These are phyloP conservation scores for Solanum lycopersicoides DNA, from an alignment of 257 asterid species.

Conservation along the genomic window DNA sequence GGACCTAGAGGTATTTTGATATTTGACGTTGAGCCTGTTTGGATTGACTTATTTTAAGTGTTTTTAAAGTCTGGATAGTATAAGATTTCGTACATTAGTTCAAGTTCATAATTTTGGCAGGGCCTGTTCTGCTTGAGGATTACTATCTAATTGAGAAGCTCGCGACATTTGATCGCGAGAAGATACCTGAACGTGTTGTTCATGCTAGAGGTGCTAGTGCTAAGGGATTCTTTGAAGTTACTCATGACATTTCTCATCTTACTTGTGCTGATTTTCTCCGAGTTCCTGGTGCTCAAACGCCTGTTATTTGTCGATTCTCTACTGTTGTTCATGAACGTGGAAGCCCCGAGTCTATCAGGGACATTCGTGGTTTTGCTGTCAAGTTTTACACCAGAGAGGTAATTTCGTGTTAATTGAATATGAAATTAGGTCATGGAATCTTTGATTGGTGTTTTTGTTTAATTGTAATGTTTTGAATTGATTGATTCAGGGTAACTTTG, in stretches of 20 bases:
- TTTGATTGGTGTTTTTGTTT: not conserved
- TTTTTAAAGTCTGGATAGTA: not conserved
- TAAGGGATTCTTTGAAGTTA: slow-evolving; percentile 17
- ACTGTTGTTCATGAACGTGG: slow-evolving; percentile 20
- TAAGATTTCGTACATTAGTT: not conserved
- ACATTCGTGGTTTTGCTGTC: slow-evolving; percentile 15
- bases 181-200: slow-evolving; percentile 20
- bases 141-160: slow-evolving; percentile 11
- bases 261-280: slow-evolving; percentile 16
- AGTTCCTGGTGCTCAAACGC: slow-evolving; percentile 11
- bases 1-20: slow-evolving; percentile 1
- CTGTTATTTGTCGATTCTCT: slow-evolving; percentile 13
- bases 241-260: slow-evolving; percentile 8
- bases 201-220: slow-evolving; percentile 23
- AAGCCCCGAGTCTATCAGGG: slow-evolving; percentile 15
- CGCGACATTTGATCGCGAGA: slow-evolving; percentile 11
- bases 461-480: not conserved
- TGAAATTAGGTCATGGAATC: not conserved
- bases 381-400: slow-evolving; percentile 16
- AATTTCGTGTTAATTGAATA: not conserved
- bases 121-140: slow-evolving; percentile 18
- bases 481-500: not conserved
- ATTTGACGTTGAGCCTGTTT: not conserved
- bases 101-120: not conserved
- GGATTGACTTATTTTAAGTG: not conserved